These are phyloP conservation scores for Dictyostelium capitatum DNA, from an alignment of 78 protist genomes.

Conservation along the genomic window DNA sequence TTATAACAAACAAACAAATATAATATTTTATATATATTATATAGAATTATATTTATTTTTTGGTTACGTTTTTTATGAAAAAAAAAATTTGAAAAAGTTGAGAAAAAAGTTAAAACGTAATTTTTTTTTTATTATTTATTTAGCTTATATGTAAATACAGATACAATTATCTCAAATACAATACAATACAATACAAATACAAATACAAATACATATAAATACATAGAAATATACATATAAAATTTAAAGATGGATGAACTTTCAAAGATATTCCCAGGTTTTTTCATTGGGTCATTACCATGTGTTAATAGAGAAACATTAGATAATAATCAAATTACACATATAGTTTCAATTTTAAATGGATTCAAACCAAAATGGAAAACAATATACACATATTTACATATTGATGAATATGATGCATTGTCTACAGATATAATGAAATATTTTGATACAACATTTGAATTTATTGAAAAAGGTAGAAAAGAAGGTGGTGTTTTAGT, in stretches of 20 bases:
- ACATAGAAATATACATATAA: not conserved
- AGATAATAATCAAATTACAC: slow-evolving; percentile 54
- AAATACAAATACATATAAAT: not conserved
- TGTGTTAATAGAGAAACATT: slow-evolving; percentile 49
- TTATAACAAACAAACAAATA: too few relatives aligned
- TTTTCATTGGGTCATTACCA: slow-evolving; percentile 60
- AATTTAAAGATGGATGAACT: slow-evolving; percentile 2
- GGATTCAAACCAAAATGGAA: slow-evolving; percentile 70
- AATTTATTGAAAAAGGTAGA: slow-evolving; percentile 77
- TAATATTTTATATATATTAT: too few relatives aligned
- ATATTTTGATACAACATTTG: slow-evolving; percentile 63
- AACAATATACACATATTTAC: slow-evolving; percentile 47
- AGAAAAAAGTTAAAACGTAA: not conserved
- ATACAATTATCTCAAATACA: too few relatives aligned
- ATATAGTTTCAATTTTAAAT: slow-evolving; percentile 38
- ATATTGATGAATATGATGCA: slow-evolving; percentile 46
- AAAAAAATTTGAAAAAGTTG: not conserved
- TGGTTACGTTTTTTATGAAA: too few relatives aligned
- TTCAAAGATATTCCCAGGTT: slow-evolving; percentile 54
- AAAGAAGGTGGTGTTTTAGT: slow-evolving; percentile 81
- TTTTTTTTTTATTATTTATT: not conserved
- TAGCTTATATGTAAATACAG: too few relatives aligned
- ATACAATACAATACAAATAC: too few relatives aligned
- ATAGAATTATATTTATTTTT: too few relatives aligned
- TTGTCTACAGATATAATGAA: slow-evolving; percentile 16